These are phyloP conservation scores for Carex kokanica DNA, from an alignment of 176 grass and related monocot genomes.

Conservation along the genomic window DNA sequence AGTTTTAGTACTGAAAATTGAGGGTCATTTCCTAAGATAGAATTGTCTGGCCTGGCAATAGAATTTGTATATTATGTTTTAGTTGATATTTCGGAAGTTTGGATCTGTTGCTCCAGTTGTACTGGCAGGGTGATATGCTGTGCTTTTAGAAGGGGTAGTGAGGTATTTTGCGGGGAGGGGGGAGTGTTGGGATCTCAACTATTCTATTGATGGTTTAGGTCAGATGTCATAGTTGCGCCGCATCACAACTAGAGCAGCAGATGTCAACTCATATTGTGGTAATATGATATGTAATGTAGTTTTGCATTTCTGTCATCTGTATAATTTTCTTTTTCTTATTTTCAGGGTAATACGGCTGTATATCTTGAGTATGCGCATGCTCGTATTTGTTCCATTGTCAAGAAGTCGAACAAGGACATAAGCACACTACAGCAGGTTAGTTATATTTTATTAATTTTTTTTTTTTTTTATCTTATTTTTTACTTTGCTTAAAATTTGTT, in stretches of 20 bases:
- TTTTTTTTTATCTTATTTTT: slow-evolving; percentile 21
- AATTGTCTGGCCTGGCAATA: not conserved
- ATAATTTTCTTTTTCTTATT: slow-evolving; percentile 28
- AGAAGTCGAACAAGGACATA: slow-evolving; percentile 74
- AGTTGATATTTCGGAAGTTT: not conserved
- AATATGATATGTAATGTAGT: not conserved
- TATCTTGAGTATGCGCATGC: slow-evolving; percentile 95
- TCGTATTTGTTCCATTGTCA: slow-evolving; percentile 96
- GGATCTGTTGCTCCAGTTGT: not conserved
- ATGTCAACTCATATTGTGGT: not conserved
- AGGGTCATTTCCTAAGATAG: not conserved
- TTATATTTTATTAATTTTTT: not conserved
- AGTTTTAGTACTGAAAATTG: not conserved
- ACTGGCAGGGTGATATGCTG: not conserved
- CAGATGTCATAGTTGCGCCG: not conserved
- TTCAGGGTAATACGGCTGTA: slow-evolving; percentile 90
- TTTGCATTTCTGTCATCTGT: not conserved
- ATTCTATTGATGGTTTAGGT: not conserved
- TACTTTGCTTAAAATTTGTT: not conserved
- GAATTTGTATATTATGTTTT: not conserved
- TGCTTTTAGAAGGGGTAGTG: not conserved
- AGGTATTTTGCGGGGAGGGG: too few species aligned
- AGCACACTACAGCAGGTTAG: slow-evolving; percentile 67
- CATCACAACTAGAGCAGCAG: not conserved
- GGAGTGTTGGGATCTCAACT: too few species aligned